A percentile compares a stretch with the other conserved stretches of the same genome.
Conservation (phyloP, 352 stramenopile species). For the Pythium aquatile region DNA sequence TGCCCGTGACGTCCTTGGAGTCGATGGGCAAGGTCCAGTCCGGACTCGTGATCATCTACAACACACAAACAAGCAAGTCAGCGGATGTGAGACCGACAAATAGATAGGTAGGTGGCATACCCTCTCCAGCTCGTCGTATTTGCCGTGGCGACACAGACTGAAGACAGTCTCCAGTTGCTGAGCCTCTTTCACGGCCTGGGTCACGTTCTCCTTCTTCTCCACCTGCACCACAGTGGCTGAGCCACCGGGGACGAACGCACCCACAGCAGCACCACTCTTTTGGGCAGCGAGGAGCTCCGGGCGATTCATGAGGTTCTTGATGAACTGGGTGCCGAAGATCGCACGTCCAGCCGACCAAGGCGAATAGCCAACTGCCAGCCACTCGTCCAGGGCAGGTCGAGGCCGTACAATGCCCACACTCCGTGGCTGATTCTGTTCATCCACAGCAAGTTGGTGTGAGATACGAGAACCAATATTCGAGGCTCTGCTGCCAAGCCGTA, state of each 20-base stretch:
- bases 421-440: conserved; percentile 66
- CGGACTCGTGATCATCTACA: conserved; percentile 84
- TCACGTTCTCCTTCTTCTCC: conserved; percentile 70
- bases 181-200: conserved; percentile 78
- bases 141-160: conserved; percentile 87
- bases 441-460: neutral
- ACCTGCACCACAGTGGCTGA: conserved; percentile 20
- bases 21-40: conserved; percentile 91
- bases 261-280: conserved; percentile 12
- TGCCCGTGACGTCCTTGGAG: conserved; percentile 89
- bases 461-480: neutral
- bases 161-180: conserved; percentile 90
- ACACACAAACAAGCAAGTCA: neutral
- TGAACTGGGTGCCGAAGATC: conserved; percentile 63
- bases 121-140: conserved; percentile 86
- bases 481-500: neutral
- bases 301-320: conserved; percentile 57
- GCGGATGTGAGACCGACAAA: conserved; percentile 19
- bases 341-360: conserved; percentile 86
- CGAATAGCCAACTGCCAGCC: conserved; percentile 88
- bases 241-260: neutral
- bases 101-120: conserved; percentile 26
- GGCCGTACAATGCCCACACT: conserved; percentile 89
- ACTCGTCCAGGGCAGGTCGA: conserved; percentile 83
- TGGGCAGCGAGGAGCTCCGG: conserved; percentile 43